Conservation (phyloP, 129 eudicot species). For the Arctium lappa region DNA sequence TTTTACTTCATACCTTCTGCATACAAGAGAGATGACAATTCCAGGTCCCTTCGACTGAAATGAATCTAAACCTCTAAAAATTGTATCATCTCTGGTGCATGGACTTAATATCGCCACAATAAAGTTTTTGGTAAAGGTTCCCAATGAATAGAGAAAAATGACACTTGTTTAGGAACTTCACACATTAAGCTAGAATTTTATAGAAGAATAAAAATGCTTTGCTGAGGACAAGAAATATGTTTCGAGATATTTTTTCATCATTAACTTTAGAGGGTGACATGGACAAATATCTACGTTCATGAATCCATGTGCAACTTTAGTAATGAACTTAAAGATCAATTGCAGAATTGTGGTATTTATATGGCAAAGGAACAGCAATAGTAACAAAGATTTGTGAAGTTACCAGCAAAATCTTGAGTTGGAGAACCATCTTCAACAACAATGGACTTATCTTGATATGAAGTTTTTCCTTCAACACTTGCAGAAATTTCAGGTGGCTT, state of each 20-base stretch:
- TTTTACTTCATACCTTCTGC: no score
- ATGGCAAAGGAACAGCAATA: not conserved
- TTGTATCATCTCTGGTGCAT: no score
- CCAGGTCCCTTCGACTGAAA: no score
- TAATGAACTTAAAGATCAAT: not conserved
- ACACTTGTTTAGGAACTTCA: no score
- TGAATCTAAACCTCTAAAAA: no score
- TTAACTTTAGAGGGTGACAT: no score
- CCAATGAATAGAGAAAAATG: no score
- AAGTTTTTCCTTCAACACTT: conserved; percentile 21
- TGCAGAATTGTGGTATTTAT: not conserved
- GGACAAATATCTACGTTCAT: not conserved
- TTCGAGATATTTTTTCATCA: not conserved
- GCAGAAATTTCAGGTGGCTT: conserved; percentile 26
- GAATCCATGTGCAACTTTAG: not conserved
- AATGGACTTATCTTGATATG: conserved; percentile 27
- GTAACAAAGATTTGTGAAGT: not conserved
- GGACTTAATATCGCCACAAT: no score
- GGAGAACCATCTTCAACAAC: conserved; percentile 32
- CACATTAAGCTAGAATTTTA: no score
- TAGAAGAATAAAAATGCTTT: not conserved
- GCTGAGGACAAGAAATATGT: not conserved
- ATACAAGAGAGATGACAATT: no score
- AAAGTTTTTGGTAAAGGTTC: no score
- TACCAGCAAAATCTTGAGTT: conserved; percentile 41